Base-by-base conservation (phyloP, 1,139 yeast genomes). In the Candida tetrigidarum region DNA sequence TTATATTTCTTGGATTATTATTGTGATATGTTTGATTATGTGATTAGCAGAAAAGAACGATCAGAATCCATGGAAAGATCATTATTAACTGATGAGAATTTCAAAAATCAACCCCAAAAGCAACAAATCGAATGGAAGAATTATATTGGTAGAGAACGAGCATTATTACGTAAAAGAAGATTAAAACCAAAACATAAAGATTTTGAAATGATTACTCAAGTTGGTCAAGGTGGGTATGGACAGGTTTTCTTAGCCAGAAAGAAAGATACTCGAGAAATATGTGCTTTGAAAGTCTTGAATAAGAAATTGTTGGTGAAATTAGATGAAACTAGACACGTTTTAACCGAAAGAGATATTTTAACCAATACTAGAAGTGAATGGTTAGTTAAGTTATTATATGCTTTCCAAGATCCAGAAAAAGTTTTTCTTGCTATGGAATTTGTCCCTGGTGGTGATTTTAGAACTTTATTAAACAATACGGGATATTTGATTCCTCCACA, bases 171-270 rank as follows among this genome's bases (percentile, higher is more conserved):
- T 52, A 91, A 91, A 63, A 78, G 97, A 58, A 80, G 99, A 59
- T 77, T 90, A 51, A 90, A 91, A 66, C 96, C 97, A 39, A 89
- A 87, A 63, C 93, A 91, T 62, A 92, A 91, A 56, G 99, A 95
- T 64, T 95, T 95, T 63, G 95, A 91, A 63, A 89, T 92, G 76
- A 84, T 95, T 50, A 93, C 99, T 3, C 99, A 95, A 70, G 97
- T 95, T 28, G 99, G 99, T 20, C 99, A 95, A 72, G 99, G 99
- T 60, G 99, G 99, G 3, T 95, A 95, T 61, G 99, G 99, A 19
- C 96, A 91, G 69, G 99, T 95, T 14, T 95, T 89, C 58, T 73
- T 95, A 54, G 98, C 99, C 1, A 81, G 93, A 54, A 95, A 95
- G 72, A 85, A 85, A 55, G 99, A 95, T 60, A 91, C 98, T 4